These are phyloP conservation scores for Stereocaulon alpinum DNA, from an alignment of 495 filamentous ascomycete species.

Conservation along the genomic window DNA sequence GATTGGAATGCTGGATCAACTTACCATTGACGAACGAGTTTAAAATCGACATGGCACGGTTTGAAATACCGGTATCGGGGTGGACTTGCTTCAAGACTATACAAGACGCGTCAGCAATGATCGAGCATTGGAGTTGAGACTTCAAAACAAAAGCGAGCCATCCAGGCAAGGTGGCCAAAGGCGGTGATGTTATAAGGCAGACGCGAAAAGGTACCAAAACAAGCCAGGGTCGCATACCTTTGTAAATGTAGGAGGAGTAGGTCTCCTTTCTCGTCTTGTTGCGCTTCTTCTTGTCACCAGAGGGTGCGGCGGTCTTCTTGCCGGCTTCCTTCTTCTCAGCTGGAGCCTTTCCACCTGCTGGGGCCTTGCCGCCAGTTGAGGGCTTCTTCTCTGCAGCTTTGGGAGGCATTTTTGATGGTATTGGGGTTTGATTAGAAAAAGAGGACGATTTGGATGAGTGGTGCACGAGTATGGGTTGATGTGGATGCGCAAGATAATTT, in stretches of 20 bases:
- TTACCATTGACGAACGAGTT: constrained; percentile 99
- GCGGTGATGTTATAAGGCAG: neutral
- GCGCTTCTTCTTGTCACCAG: constrained; percentile 99
- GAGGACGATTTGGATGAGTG: constrained; percentile 25
- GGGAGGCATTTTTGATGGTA: constrained; percentile 68
- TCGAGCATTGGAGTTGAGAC: constrained; percentile 10
- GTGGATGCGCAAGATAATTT: constrained; percentile 31
- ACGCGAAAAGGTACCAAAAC: neutral
- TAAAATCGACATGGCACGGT: constrained; percentile 98
- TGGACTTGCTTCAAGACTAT: constrained; percentile 99
- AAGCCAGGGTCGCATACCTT: constrained; percentile 55
- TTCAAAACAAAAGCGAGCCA: neutral
- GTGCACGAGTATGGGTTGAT: constrained; percentile 20
- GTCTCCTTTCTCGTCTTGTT: constrained; percentile 99
- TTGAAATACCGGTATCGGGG: constrained; percentile 99
- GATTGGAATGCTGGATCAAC: constrained; percentile 23
- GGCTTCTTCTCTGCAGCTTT: constrained; percentile 96
- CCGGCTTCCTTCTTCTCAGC: constrained; percentile 99
- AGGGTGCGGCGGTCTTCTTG: constrained; percentile 89
- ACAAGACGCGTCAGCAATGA: constrained; percentile 33
- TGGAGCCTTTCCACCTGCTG: constrained; percentile 70
- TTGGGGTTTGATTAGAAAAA: constrained; percentile 25
- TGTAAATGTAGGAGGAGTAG: constrained; percentile 99
- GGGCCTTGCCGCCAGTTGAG: constrained; percentile 92
- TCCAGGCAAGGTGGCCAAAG: neutral